Conservation (phyloP, 2,329 filamentous ascomycete species). For the Aureobasidium leucospermi region DNA sequence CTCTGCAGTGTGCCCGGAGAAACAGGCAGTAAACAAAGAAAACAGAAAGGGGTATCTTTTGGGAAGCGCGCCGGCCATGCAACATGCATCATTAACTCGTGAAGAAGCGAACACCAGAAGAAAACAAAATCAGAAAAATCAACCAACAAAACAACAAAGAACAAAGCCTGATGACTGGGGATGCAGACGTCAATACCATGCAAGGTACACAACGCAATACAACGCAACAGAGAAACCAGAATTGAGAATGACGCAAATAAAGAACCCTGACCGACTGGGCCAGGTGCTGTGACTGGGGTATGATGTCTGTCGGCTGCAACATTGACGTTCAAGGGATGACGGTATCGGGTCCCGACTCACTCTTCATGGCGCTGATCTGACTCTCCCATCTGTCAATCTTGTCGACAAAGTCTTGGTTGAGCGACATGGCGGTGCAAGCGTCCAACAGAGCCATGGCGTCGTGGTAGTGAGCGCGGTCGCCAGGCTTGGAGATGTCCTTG, state of each 20-base stretch:
- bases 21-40: not conserved
- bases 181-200: not conserved
- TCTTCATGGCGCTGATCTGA: not conserved
- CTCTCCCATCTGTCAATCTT: constrained; percentile 8
- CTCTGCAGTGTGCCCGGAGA: not conserved
- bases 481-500: constrained; percentile 10
- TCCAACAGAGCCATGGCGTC: not conserved
- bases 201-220: not conserved
- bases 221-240: not conserved
- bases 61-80: constrained; percentile 4
- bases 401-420: constrained; percentile 8
- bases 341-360: not conserved
- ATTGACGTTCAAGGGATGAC: not conserved
- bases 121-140: not conserved
- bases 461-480: constrained; percentile 2
- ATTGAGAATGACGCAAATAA: not conserved
- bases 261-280: not conserved
- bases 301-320: not conserved
- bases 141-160: not conserved
- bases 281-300: not conserved
- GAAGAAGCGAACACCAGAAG: not conserved
- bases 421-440: constrained; percentile 1
- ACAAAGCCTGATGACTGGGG: not conserved
- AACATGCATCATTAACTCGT: constrained; percentile 10
- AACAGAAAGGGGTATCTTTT: not conserved